Evolutionary conservation across 1,284 basidiomycete genomes (phyloP).

Genomic region (Moesziomyces globuligerus): DNA sequence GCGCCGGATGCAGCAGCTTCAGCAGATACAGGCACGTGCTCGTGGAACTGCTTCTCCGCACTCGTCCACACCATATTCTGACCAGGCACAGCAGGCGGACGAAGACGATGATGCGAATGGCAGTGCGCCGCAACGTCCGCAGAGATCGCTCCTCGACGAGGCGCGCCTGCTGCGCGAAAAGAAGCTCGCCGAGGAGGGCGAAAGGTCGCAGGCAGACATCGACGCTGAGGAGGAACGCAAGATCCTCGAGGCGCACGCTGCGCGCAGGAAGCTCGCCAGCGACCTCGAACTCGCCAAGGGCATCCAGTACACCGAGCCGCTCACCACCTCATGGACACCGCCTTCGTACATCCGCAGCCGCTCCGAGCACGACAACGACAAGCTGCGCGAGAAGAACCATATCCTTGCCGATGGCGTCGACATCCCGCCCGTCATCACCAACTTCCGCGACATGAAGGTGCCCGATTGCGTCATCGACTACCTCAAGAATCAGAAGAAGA

Average conservation of each 20-base stretch:
- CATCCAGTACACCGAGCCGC: constrained; percentile 85
- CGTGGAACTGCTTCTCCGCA: constrained; percentile 3
- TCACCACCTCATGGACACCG: constrained; percentile 89
- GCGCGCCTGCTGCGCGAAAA: constrained; percentile 76
- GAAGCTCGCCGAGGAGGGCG: constrained; percentile 74
- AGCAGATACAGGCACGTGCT: constrained; percentile 67
- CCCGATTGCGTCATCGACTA: constrained; percentile 83
- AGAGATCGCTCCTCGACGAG: constrained; percentile 58
- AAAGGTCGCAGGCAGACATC: constrained; percentile 78
- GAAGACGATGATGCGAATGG: constrained; percentile 70
- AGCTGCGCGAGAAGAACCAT: constrained; percentile 86
- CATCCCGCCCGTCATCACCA: constrained; percentile 91
- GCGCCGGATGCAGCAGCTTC: constrained; percentile 81
- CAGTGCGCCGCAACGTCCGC: constrained; percentile 74
- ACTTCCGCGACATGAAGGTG: constrained; percentile 97
- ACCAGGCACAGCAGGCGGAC: constrained; percentile 16
- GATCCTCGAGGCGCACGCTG: constrained; percentile 89
- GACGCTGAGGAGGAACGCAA: constrained; percentile 87
- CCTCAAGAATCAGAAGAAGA: constrained; percentile 81
- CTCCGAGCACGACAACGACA: constrained; percentile 76
- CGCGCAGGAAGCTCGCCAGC: constrained; percentile 86
- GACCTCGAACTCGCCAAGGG: constrained; percentile 93
- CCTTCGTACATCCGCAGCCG: constrained; percentile 83
- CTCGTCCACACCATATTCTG: constrained; percentile 1
- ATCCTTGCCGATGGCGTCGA: constrained; percentile 91